Evolutionary conservation across 495 filamentous ascomycete genomes (phyloP), one percentile per base, ranked within the genome.

Genomic region (Neurospora tetraspora): DNA sequence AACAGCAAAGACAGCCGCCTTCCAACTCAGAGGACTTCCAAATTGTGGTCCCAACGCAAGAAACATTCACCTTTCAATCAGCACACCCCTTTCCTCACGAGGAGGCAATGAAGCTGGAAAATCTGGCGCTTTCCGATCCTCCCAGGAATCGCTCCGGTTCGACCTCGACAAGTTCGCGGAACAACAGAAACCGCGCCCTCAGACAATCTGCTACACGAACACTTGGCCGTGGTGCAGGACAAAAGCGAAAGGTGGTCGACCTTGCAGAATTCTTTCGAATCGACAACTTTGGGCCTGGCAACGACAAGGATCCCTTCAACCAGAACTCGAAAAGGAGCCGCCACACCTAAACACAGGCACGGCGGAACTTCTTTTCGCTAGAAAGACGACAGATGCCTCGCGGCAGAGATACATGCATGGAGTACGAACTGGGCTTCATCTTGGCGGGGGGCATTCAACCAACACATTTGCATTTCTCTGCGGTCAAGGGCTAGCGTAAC

Each of bases 231-330:
- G 89, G 86, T 4, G 87, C 89, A 3, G 93, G 94, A 0, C 91
- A 91, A 37, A 97, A 97, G 82, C 87, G 94, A 18, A 90, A 92
- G 75, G 84, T 61, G 27, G 53, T 92, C 73, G 89, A 91, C 53
- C 87, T 94, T 43, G 87, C 88, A 3, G 94, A 97, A 72, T 90
- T 94, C 73, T 97, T 96, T 75, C 93, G 96, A 74, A 80, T 97
- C n/a, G 88, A 88, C 7, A 88, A 86, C 47, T 74, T 92, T 43
- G 85, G 88, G 34, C 87, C 91, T 73, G 85, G 86, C 8, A 76
- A 74, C 40, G 78, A 76, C 36, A 89, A 89, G 73, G 93, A 94
- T 75, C 80, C 86, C 71, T 86, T 86, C 78, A 90, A 89, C 39
- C 87, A 89, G 31, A 84, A 85, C 20, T 87, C 89, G 36, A 97